phyloP scores from a whole-genome alignment of 1,284 basidiomycete genomes.

The Phellopilus nigrolimitatus region DNA sequence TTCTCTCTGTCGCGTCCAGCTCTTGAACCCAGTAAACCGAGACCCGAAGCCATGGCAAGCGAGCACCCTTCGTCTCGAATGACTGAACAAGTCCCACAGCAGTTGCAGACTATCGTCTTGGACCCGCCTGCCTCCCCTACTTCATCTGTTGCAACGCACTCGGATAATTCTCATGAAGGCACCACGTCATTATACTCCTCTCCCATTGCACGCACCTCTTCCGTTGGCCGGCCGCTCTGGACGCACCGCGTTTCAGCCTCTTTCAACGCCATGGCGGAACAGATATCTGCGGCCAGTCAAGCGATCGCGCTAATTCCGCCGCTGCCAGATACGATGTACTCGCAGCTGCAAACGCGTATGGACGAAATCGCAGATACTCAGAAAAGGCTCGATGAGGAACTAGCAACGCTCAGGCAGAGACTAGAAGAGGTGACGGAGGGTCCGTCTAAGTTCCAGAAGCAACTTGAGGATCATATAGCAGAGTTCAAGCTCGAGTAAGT shows the following conservation, averaged over 20 bases:
- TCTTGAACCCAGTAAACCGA: neutral
- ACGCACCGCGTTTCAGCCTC: constrained; percentile 33
- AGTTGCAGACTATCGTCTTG: constrained; percentile 9
- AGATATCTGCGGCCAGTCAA: constrained; percentile 38
- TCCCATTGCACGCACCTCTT: neutral
- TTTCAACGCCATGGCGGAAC: constrained; percentile 36
- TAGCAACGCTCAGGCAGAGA: constrained; percentile 27
- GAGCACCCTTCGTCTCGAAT: neutral
- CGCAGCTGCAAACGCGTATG: constrained; percentile 26
- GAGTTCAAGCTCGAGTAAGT: constrained; percentile 35
- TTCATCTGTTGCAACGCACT: constrained; percentile 8
- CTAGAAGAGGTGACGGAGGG: constrained; percentile 23
- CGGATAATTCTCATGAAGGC: constrained; percentile 4
- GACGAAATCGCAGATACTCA: constrained; percentile 31
- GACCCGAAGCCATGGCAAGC: constrained; percentile 5
- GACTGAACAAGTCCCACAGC: neutral
- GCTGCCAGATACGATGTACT: constrained; percentile 18
- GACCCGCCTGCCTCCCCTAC: constrained; percentile 9
- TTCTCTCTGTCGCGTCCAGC: neutral
- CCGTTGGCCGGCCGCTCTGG: constrained; percentile 25
- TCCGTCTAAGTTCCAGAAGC: constrained; percentile 31
- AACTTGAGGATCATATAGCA: constrained; percentile 30
- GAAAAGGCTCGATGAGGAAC: constrained; percentile 27
- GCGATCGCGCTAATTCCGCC: constrained; percentile 31
- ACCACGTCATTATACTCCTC: constrained; percentile 4